Evolutionary conservation across 2,329 filamentous ascomycete species (phyloP).

Genomic region (Aspergillus viridinutans): DNA sequence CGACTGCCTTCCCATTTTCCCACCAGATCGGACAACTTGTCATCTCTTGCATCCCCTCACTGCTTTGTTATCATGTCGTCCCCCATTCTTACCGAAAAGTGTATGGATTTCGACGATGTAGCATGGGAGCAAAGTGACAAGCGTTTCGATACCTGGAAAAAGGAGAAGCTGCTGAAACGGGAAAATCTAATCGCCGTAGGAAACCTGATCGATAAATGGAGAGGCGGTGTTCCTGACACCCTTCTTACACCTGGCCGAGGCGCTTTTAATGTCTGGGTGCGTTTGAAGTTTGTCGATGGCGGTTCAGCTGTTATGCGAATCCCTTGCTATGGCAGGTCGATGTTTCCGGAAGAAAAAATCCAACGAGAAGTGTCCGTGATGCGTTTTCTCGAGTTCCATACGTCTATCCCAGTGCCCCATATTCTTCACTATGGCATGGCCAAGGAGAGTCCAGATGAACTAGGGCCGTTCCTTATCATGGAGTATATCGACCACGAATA

Average conservation of each 20-base stretch:
- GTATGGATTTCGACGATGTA: neutral
- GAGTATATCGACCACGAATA: slow-evolving; percentile 13
- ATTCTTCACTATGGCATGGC: neutral
- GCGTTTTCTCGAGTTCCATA: neutral
- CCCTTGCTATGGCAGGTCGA: slow-evolving; percentile 4
- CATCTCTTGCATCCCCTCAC: too few species aligned
- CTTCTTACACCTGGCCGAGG: neutral
- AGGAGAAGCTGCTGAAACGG: too few species aligned
- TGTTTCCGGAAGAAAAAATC: slow-evolving; percentile 19
- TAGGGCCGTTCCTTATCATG: slow-evolving; percentile 33
- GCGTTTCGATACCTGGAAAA: neutral
- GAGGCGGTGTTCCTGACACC: too few species aligned
- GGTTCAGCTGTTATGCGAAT: slow-evolving; percentile 12
- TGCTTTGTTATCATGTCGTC: too few species aligned
- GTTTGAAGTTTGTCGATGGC: slow-evolving; percentile 14
- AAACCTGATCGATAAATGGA: too few species aligned
- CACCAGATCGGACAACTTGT: too few species aligned
- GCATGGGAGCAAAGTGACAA: neutral
- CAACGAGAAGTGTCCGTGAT: neutral
- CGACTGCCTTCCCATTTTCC: too few species aligned
- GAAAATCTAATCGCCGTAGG: too few species aligned
- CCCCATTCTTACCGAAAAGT: too few species aligned
- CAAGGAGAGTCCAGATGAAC: neutral
- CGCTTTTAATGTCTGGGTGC: slow-evolving; percentile 13
- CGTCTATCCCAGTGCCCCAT: neutral